These are phyloP conservation scores for Colletotrichum ledebouriae DNA, from an alignment of 2,329 filamentous ascomycete species.

Conservation along the genomic window DNA sequence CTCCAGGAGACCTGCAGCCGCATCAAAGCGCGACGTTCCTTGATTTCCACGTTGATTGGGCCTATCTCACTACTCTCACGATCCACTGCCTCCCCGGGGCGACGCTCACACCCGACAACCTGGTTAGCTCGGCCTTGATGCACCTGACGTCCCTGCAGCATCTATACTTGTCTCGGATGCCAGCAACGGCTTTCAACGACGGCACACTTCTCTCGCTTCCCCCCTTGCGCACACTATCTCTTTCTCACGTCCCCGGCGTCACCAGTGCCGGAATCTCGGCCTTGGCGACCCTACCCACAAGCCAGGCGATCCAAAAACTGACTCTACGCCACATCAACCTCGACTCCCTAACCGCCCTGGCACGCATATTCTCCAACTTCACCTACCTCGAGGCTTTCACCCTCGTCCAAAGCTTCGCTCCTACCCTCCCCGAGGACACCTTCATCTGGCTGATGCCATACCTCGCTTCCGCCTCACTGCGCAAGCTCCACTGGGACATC, in stretches of 20 bases:
- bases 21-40: conserved; percentile 61
- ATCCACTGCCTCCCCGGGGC: conserved; percentile 71
- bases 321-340: conserved; percentile 70
- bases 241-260: conserved; percentile 69
- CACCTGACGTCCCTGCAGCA: conserved; percentile 68
- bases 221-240: conserved; percentile 65
- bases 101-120: conserved; percentile 63
- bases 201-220: conserved; percentile 67
- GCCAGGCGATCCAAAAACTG: conserved; percentile 61
- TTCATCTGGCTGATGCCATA: conserved; percentile 76
- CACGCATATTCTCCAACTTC: conserved; percentile 71
- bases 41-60: conserved; percentile 67
- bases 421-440: conserved; percentile 66
- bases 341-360: conserved; percentile 68
- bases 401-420: conserved; percentile 67
- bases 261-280: conserved; percentile 68
- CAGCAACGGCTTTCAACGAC: conserved; percentile 70
- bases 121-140: conserved; percentile 65
- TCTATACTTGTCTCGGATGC: conserved; percentile 71
- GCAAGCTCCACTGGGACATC: conserved; percentile 75
- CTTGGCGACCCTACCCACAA: conserved; percentile 65
- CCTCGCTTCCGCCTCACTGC: conserved; percentile 67
- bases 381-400: conserved; percentile 62
- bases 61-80: conserved; percentile 66
- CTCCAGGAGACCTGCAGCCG: conserved; percentile 56